A percentile compares a stretch with the other conserved stretches of the same genome.
Evolutionary conservation across 371 early-diverging fungal species (phyloP).

Genomic region (Polyrhizophydium stewartii): DNA sequence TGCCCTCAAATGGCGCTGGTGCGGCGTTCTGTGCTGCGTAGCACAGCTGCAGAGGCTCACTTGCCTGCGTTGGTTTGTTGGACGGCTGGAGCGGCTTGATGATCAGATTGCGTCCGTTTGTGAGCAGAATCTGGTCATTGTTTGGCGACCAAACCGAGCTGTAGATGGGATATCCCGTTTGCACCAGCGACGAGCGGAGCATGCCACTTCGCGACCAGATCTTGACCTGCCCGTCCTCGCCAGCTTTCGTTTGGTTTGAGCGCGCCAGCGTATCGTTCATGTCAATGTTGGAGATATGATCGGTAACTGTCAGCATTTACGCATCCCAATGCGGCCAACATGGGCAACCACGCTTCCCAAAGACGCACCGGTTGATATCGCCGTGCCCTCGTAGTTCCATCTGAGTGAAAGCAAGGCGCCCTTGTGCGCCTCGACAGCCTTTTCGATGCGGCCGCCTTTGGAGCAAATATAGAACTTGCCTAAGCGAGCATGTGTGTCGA

Average conservation of each 20-base stretch:
- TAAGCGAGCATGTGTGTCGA: slow-evolving; percentile 5
- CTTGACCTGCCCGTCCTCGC: slow-evolving; percentile 51
- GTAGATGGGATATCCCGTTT: slow-evolving; percentile 40
- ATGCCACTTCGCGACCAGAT: slow-evolving; percentile 55
- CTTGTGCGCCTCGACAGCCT: slow-evolving; percentile 49
- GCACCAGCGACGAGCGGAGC: slow-evolving; percentile 45
- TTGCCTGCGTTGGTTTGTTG: slow-evolving; percentile 40
- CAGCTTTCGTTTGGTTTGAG: slow-evolving; percentile 44
- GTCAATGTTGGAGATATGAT: too few species aligned
- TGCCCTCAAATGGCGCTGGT: too few species aligned
- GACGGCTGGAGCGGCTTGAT: slow-evolving; percentile 50
- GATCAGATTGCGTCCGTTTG: slow-evolving; percentile 41
- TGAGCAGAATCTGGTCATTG: slow-evolving; percentile 42
- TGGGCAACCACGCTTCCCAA: background rate
- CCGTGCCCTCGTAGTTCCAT: slow-evolving; percentile 50
- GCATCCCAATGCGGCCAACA: background rate
- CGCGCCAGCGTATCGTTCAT: slow-evolving; percentile 45
- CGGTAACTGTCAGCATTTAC: too few species aligned
- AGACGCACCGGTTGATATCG: slow-evolving; percentile 37
- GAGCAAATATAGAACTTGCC: slow-evolving; percentile 45
- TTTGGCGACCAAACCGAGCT: slow-evolving; percentile 47
- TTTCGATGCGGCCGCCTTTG: slow-evolving; percentile 44
- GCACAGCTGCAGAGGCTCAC: too few species aligned
- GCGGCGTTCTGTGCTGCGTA: too few species aligned
- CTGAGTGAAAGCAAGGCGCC: slow-evolving; percentile 42